Evolutionary conservation across 2,329 filamentous ascomycete species (phyloP), one percentile per base, ranked within the genome.

Genomic region (Clonostachys chloroleuca): DNA sequence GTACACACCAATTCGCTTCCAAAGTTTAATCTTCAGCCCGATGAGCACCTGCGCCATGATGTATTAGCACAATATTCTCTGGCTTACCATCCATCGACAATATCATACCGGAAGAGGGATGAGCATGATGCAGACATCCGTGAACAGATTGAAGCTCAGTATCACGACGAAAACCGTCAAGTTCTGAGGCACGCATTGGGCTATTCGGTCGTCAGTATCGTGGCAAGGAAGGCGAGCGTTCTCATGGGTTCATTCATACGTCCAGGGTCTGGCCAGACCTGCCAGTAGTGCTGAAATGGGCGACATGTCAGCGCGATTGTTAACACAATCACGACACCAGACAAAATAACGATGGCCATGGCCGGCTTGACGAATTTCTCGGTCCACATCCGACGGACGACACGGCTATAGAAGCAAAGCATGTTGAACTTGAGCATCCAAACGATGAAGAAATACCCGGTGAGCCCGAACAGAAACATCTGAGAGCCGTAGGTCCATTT

Each of bases 351-450:
- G 4, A 67, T 46, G 1, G 46, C 51, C 57, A 69, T 65, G 10
- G 60, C 48, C 0, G 66, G 66, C 14, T 56, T 52, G n/a, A 71
- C 59, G 24, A 66, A 60, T 16, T 57, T 64, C 45, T 68, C 57
- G 0, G 64, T 61, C 59, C 61, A 65, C 1, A 69, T 47, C 0
- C 62, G 60, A 5, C 54, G 56, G 5, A 69, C 62, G 6, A 70
- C 54, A 1, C 66, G 64, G 13, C 56, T 54, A 46, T 68, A 70
- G 14, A 71, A 62, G 48, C 64, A 69, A 16, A 69, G 45, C 65
- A 70, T 69, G 53, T 67, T 68, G 34, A 71, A 54, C 48, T 69
- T 71, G 45, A 71, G 53, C 0, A 55, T 61, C 68, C 67, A 71
- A 5, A 71, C 54, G 30, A 69, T 59, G 12, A 60, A 49, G 12